Conservation (phyloP, 805 yeast genomes). For the Kockiozyma suomiensis region DNA sequence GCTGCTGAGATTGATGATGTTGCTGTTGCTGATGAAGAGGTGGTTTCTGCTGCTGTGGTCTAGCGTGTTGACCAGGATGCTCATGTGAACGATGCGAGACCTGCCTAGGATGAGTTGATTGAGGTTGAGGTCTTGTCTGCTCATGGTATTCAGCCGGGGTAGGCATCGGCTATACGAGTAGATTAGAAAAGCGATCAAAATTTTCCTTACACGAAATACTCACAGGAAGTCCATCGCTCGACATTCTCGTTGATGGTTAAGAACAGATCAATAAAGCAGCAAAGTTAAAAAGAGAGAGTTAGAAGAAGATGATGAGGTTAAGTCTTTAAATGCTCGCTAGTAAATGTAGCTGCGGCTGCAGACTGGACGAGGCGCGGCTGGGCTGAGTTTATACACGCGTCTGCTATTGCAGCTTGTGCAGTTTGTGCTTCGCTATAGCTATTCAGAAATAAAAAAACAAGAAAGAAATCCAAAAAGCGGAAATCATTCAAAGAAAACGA, state of each 20-base stretch:
- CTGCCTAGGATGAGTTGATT: conserved; percentile 1
- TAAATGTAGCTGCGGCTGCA: background rate
- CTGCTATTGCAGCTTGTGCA: too few relatives aligned
- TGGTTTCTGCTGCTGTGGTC: conserved; percentile 5
- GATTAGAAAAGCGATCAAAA: background rate
- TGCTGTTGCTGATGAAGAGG: conserved; percentile 4
- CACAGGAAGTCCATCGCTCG: conserved; percentile 21
- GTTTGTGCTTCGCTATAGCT: too few relatives aligned
- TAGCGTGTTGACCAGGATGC: background rate
- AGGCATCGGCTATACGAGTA: conserved; percentile 19
- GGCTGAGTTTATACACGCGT: background rate
- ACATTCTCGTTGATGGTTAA: background rate
- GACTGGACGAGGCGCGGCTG: background rate
- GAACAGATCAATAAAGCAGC: background rate
- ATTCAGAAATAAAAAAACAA: too few relatives aligned
- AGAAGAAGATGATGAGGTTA: background rate
- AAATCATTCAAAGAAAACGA: background rate
- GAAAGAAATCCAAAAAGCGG: too few relatives aligned
- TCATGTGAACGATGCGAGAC: background rate
- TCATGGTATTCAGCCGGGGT: conserved; percentile 26
- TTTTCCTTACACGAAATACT: background rate
- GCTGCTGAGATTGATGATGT: background rate
- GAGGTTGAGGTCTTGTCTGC: conserved; percentile 6
- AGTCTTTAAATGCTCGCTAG: background rate
- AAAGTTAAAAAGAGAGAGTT: background rate